Evolutionary conservation across 2,329 filamentous ascomycete genomes (phyloP).

Genomic region (Neonectria sp.): DNA sequence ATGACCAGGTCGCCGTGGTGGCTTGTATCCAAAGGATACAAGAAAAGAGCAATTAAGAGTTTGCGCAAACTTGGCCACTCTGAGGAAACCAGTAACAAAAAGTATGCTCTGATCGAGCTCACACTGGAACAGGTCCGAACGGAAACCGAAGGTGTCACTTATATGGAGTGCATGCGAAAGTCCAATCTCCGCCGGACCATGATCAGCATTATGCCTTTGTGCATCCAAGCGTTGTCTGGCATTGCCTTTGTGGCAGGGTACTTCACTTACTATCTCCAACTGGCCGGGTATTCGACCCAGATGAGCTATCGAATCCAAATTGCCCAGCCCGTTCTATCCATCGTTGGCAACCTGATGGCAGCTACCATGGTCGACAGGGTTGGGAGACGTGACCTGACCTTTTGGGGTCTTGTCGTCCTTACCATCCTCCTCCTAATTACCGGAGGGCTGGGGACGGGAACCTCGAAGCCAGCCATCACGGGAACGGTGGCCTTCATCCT

Average conservation of each 20-base stretch:
- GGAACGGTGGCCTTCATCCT: conserved; percentile 27
- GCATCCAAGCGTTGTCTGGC: conserved; percentile 25
- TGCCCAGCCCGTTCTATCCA: conserved; percentile 19
- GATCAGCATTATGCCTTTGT: conserved; percentile 29
- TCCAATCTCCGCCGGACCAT: conserved; percentile 37
- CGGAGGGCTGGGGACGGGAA: conserved; percentile 17
- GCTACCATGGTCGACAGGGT: conserved; percentile 28
- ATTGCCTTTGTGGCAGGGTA: conserved; percentile 31
- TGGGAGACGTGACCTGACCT: conserved; percentile 28
- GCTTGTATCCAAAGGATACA: conserved; percentile 31
- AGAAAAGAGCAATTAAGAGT: conserved; percentile 7
- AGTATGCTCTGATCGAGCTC: conserved; percentile 26
- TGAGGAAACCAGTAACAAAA: conserved; percentile 17
- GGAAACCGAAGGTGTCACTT: conserved; percentile 31
- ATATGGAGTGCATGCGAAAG: conserved; percentile 34
- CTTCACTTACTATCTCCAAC: conserved; percentile 34
- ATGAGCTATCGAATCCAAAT: conserved; percentile 25
- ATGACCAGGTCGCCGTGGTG: conserved; percentile 29
- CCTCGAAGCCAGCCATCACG: conserved; percentile 16
- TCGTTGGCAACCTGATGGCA: conserved; percentile 31
- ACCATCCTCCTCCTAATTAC: conserved; percentile 31
- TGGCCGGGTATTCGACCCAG: conserved; percentile 20
- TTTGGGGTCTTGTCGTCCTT: conserved; percentile 30
- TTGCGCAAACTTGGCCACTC: conserved; percentile 18
- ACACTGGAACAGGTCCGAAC: conserved; percentile 20